Percentiles rank a stretch among this genome's conserved stretches.
phyloP scores from a whole-genome alignment of 2,329 filamentous ascomycete genomes.

The Daldinia sp. region DNA sequence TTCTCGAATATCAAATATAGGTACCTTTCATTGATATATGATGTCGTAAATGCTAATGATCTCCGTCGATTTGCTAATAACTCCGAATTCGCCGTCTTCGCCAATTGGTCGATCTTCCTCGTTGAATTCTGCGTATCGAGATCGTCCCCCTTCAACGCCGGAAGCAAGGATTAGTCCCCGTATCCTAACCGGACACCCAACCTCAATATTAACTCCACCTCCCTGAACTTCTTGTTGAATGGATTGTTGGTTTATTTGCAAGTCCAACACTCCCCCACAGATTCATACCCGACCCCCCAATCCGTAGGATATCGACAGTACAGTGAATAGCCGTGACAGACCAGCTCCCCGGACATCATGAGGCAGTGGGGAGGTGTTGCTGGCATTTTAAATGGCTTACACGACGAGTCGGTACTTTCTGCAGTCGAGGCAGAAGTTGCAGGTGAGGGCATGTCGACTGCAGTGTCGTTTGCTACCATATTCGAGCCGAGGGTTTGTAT shows the following conservation, averaged over 20 bases:
- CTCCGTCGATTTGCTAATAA: not conserved
- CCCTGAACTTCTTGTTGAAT: not conserved
- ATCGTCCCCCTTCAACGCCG: not conserved
- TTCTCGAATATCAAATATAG: not conserved
- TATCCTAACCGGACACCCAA: not conserved
- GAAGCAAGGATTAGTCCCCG: not conserved
- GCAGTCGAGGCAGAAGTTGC: not conserved
- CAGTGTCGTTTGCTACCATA: constrained; percentile 32
- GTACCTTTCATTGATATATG: not conserved
- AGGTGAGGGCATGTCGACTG: not conserved
- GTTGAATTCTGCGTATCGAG: not conserved
- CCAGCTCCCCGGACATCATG: constrained; percentile 30
- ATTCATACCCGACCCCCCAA: constrained; percentile 35
- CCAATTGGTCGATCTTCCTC: not conserved
- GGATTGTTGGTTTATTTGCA: constrained; percentile 21
- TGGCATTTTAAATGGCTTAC: constrained; percentile 36
- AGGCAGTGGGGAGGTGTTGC: constrained; percentile 26
- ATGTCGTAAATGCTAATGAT: not conserved
- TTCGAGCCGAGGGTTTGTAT: constrained; percentile 29
- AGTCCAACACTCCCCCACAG: constrained; percentile 36
- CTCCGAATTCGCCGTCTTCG: not conserved
- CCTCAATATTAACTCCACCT: not conserved
- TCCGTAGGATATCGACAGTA: constrained; percentile 37
- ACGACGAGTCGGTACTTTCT: constrained; percentile 11
- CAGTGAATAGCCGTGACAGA: constrained; percentile 26